Percentiles rank a stretch among this genome's conserved stretches.
These are phyloP conservation scores for Penicillium pancosmium DNA, from an alignment of 495 filamentous ascomycete genomes.

Conservation along the genomic window DNA sequence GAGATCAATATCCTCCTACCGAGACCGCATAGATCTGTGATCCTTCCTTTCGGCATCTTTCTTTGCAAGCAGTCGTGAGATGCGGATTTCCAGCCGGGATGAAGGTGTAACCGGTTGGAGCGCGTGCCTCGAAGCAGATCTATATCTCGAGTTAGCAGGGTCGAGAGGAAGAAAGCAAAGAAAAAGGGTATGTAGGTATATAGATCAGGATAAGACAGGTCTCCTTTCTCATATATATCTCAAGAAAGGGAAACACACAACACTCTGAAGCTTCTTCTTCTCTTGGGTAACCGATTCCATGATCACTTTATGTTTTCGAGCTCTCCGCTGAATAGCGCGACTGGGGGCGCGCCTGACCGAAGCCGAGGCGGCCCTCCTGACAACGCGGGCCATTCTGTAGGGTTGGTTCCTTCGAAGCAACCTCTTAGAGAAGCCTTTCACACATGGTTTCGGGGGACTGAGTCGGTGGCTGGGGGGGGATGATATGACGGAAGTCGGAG, in stretches of 20 bases:
- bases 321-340: constrained; percentile 33
- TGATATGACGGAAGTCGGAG: not conserved
- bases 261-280: constrained; percentile 61
- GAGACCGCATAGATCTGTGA: constrained; percentile 78
- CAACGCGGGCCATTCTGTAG: constrained; percentile 42
- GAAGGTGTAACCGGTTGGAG: constrained; percentile 81
- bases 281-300: constrained; percentile 60
- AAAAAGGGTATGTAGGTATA: constrained; percentile 2
- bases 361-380: constrained; percentile 37
- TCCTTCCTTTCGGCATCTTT: constrained; percentile 68
- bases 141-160: constrained; percentile 17
- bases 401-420: not conserved
- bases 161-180: not conserved
- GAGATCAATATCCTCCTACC: constrained; percentile 45
- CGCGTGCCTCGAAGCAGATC: constrained; percentile 53
- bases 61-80: constrained; percentile 77
- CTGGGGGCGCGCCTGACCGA: constrained; percentile 37
- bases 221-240: too few species aligned
- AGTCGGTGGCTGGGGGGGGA: not conserved
- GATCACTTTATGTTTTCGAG: constrained; percentile 60
- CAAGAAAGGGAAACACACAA: constrained; percentile 46
- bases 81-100: constrained; percentile 80
- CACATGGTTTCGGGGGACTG: constrained; percentile 8
- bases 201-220: not conserved
- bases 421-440: not conserved